These are phyloP conservation scores for Strobilomyces dryophilus DNA, from an alignment of 768 basidiomycete species.

Conservation along the genomic window DNA sequence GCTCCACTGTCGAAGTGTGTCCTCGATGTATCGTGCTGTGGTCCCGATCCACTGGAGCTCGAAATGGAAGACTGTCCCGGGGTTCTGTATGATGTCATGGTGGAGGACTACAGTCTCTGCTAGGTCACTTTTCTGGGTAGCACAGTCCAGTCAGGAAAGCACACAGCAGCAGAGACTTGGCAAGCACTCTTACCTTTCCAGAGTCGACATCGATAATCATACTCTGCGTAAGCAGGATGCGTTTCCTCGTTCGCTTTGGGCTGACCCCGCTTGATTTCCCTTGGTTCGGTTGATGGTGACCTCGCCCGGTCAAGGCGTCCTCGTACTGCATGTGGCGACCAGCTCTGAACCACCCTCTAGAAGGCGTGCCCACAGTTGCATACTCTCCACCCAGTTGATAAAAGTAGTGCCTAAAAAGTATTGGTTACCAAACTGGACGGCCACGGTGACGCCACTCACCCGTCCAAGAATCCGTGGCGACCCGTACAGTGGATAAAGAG, in stretches of 20 bases:
- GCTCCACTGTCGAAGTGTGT: constrained; percentile 77
- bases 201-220: constrained; percentile 87
- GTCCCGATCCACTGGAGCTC: constrained; percentile 97
- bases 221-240: constrained; percentile 78
- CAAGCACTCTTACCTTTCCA: constrained; percentile 45
- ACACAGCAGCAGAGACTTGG: constrained; percentile 2
- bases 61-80: constrained; percentile 92
- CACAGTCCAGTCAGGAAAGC: background rate
- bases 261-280: constrained; percentile 35
- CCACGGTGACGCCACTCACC: constrained; percentile 44
- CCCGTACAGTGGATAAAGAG: constrained; percentile 81
- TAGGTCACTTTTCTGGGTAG: constrained; percentile 71
- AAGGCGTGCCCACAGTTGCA: constrained; percentile 62
- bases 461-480: constrained; percentile 81
- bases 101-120: constrained; percentile 87
- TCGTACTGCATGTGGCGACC: constrained; percentile 41
- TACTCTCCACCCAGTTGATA: constrained; percentile 81
- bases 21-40: constrained; percentile 88
- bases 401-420: constrained; percentile 68
- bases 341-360: constrained; percentile 61
- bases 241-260: constrained; percentile 50
- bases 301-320: constrained; percentile 35
- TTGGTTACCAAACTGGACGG: constrained; percentile 3
- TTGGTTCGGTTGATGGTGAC: constrained; percentile 35
- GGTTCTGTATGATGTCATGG: constrained; percentile 94